Conservation (phyloP, 441 rosid genomes). For the Macaranga tanarius region DNA sequence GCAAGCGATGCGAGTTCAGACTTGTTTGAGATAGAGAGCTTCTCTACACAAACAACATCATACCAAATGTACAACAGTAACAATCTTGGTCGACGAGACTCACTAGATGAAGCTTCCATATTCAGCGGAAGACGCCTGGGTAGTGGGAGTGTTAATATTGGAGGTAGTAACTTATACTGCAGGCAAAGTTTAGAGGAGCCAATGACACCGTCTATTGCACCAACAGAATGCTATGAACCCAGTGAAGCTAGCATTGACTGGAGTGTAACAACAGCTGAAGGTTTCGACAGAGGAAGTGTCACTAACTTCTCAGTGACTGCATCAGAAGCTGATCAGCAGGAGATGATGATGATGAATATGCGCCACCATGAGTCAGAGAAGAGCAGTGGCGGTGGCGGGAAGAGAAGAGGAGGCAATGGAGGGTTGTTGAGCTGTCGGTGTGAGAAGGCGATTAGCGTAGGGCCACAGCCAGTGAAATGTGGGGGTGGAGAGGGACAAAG, state of each 20-base stretch:
- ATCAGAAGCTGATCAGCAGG: conserved; percentile 35
- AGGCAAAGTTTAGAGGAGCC: conserved; percentile 28
- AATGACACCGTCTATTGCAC: conserved; percentile 25
- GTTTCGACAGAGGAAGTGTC: conserved; percentile 37
- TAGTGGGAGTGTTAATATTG: neutral
- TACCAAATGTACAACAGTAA: conserved; percentile 33
- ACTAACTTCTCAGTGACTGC: conserved; percentile 42
- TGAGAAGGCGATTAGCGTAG: conserved; percentile 76
- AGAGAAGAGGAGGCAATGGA: conserved; percentile 24
- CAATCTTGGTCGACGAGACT: conserved; percentile 34
- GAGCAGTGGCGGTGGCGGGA: conserved; percentile 26
- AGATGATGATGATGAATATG: conserved; percentile 11
- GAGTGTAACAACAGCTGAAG: conserved; percentile 81
- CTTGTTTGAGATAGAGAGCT: conserved; percentile 92
- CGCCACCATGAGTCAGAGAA: conserved; percentile 6
- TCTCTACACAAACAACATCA: conserved; percentile 61
- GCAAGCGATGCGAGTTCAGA: conserved; percentile 91
- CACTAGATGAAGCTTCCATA: conserved; percentile 42
- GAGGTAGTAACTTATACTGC: conserved; percentile 14
- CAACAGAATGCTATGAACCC: conserved; percentile 61
- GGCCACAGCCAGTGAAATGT: conserved; percentile 48
- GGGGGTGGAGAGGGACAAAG: conserved; percentile 28
- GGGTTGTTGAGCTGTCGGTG: conserved; percentile 61
- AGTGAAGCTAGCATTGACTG: conserved; percentile 85
- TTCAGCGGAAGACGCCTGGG: conserved; percentile 31